Base-by-base conservation (phyloP, 2,329 filamentous ascomycete species). In the Grosmannia huntii region DNA sequence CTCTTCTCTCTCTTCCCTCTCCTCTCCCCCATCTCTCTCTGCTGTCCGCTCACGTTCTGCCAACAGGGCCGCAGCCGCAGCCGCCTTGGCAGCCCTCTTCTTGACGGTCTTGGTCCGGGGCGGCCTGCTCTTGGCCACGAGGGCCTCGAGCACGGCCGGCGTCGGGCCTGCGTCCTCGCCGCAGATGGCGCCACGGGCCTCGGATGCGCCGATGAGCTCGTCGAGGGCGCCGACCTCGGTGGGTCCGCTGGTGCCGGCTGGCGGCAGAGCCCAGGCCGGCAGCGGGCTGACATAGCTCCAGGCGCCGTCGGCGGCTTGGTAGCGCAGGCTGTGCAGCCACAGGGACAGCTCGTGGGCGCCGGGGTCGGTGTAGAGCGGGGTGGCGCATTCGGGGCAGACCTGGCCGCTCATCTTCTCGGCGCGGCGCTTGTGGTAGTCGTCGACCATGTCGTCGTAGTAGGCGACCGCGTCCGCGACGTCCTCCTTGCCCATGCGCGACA, bases 361-460 rank as follows among this genome's bases (percentile, higher is more conserved):
- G 0, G 94, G 94, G 68, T 99, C 94, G 19, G 89, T 95, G 71
- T 97, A 99, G 50, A 99, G 76, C 25, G 89, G 87, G 23, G 94
- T 96, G 60, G 86, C 80, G 70, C 94, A 99, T 38, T 90, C 71
- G 6, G 85, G 78, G 69, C 94, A 99, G 19, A 83, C 73, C 66
- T 90, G 77, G 14, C 94, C 94, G 1, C 91, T 95, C 80, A 97
- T 87, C 69, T 89, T 91, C 76, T 99, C 94, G 1, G 91, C 92
- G 66, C 92, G 91, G 66, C 85, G 83, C 72, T 91, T 90, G 68
- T 96, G 84, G 70, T 97, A 97, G 58, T 86, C 80, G 64, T 91
- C 87, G 44, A 96, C 86, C 83, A 96, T 91, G 65, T 94, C 89
- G 67, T 96, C 89, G 68, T 96, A 89, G 72, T 96, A 97, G 1